Base-by-base conservation (phyloP, 148 eudicot genomes). In the Cornus florida region DNA sequence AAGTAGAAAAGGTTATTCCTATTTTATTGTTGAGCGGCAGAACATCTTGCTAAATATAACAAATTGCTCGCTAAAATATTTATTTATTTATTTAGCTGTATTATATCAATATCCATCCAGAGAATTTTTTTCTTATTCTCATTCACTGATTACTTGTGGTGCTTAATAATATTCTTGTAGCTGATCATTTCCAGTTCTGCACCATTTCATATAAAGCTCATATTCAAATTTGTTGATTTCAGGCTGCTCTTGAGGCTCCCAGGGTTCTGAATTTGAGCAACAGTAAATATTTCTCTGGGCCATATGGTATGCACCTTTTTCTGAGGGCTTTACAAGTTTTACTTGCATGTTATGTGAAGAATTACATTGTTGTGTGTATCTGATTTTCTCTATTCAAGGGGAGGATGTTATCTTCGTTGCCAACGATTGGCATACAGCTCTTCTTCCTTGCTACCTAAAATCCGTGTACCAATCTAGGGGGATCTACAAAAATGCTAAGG, bases 201-300 rank as follows among this genome's bases (percentile, higher is more conserved):
- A 59, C 38, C 48, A 39, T 64, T 57, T 1, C 20, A 10, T 17
- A 60, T 60, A 16, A 7, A n/a, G n/a, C 10, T 62, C 5, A 62
- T 7, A n/a, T 74, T 8, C 28, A 20, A 65, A 64, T 59, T 10
- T 50, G 23, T 17, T 81, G 20, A 19, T 75, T 78, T 77, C 83
- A 96, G 99, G 99, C 99, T 75, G 99, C 99, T 81, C 79, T 96
- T 82, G 97, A 92, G 85, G 99, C 93, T 28, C 99, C 99, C 4
- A 83, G 95, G 72, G 82, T 96, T 80, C 84, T 96, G 82, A 89
- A 92, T 80, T 90, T 96, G 20, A 88, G 85, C 86, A 87, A 80
- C 77, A 91, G 78, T 80, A 81, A 88, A 78, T 80, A 83, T 77
- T 94, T 86, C 91, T 91, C 98, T 43, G 99, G 99, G 77, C 94